Base-by-base conservation (phyloP, 257 asterid genomes). In the Penstemon barbatus region DNA sequence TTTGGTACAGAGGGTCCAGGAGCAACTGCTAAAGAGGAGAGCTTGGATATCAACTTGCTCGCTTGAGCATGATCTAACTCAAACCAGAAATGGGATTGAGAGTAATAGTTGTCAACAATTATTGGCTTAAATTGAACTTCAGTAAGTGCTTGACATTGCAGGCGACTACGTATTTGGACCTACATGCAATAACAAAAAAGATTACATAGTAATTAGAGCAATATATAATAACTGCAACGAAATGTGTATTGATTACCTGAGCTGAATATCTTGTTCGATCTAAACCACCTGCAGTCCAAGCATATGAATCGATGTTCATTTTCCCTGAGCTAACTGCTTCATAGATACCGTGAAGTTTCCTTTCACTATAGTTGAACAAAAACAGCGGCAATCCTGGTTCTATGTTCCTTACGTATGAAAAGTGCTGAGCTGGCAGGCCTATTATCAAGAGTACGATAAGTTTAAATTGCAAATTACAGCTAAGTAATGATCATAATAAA, bases 51-150 rank as follows among this genome's bases (percentile, higher is more conserved):
- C 79, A 92, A 75, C 71, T 81, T 87, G 78, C 71, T 80, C 37
- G 96, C 73, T 80, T 92, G 98, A 75, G 81, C 65, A 73, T 86
- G 92, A 77, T 92, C 98, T 77, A 92, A 79, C 83, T 92, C 97
- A 79, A 90, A 90, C 84, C 88, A 79, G 87, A 92, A 92, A 74
- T 79, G 87, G 50, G 9, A 49, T 33, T 77, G 80, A 55, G 54
- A 57, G 74, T 74, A 85, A 80, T 92, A 92, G 76, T 92, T 92
- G 82, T 88, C 97, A 53, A 65, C 8, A 51, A 92, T 86, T 55
- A 87, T 66, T 38, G 91, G 87, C 84, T 88, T 88, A 70, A 92
- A 92, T 55, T 82, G 86, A 50, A 42, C 46, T 77, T 93, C 97
- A 25, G 43, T 7, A 74, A 88, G 78, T 12, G 88, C 79, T 68